phyloP scores from a whole-genome alignment of 2,329 filamentous ascomycete species.

The Aspergillus fijiensis region DNA sequence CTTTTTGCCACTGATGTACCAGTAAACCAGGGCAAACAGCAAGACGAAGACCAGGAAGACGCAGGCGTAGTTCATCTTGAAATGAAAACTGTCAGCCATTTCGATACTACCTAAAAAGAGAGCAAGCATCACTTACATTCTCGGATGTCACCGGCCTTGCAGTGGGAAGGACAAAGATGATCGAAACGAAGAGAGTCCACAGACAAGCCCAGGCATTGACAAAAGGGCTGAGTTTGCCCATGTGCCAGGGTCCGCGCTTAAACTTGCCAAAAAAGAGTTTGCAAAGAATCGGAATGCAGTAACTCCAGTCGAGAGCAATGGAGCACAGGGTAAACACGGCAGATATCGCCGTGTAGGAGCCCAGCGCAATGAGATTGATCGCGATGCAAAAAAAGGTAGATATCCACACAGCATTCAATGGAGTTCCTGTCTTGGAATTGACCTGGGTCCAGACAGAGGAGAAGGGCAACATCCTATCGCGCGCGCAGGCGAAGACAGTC shows the following conservation, averaged over 20 bases:
- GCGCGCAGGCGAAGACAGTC: constrained; percentile 1
- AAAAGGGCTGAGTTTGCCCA: not conserved
- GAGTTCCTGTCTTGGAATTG: not conserved
- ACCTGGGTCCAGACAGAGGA: constrained; percentile 3
- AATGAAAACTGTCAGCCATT: not conserved
- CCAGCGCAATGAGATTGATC: constrained; percentile 4
- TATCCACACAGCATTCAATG: constrained; percentile 6
- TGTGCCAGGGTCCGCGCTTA: constrained; percentile 6
- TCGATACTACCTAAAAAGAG: not conserved
- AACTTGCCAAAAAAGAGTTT: constrained; percentile 5
- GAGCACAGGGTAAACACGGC: constrained; percentile 7
- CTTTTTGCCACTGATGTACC: constrained; percentile 5
- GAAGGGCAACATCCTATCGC: constrained; percentile 6
- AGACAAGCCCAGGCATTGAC: constrained; percentile 2
- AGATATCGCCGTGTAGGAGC: constrained; percentile 2
- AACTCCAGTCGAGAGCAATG: constrained; percentile 4
- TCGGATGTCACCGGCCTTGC: constrained; percentile 1
- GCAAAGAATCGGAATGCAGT: constrained; percentile 4
- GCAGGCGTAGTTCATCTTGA: constrained; percentile 6
- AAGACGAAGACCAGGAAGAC: constrained; percentile 4
- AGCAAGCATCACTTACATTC: not conserved
- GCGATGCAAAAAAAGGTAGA: constrained; percentile 3
- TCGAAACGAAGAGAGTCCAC: constrained; percentile 2
- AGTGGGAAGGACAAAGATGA: constrained; percentile 4
- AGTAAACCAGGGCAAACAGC: constrained; percentile 5